Percentiles rank a stretch among this genome's conserved stretches.
Conservation (phyloP, 495 filamentous ascomycete species). For the Amphirosellinia nigrospora region DNA sequence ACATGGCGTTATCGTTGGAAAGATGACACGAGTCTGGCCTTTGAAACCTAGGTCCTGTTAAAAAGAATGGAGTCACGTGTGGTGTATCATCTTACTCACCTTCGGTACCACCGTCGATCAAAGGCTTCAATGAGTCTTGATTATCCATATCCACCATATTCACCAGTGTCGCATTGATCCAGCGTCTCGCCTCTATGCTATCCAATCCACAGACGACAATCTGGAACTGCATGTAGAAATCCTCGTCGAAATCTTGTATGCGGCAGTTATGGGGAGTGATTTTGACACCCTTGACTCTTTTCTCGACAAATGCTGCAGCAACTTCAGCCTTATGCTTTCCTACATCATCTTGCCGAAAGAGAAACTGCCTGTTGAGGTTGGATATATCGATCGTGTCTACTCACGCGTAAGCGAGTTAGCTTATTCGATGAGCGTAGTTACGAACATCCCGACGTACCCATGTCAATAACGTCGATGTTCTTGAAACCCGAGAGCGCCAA, state of each 20-base stretch:
- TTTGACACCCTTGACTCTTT: slow-evolving; percentile 82
- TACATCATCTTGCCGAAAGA: slow-evolving; percentile 92
- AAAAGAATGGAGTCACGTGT: background rate
- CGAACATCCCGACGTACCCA: slow-evolving; percentile 58
- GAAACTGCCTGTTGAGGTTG: slow-evolving; percentile 97
- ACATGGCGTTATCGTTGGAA: slow-evolving; percentile 90
- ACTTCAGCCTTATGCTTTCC: slow-evolving; percentile 94
- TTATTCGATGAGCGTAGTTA: slow-evolving; percentile 28
- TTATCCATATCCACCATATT: slow-evolving; percentile 79
- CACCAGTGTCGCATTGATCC: slow-evolving; percentile 96
- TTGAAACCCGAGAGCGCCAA: slow-evolving; percentile 94
- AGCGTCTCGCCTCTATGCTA: slow-evolving; percentile 93
- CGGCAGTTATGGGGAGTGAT: slow-evolving; percentile 93
- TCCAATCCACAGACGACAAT: slow-evolving; percentile 95
- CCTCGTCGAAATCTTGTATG: slow-evolving; percentile 96
- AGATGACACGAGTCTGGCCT: slow-evolving; percentile 90
- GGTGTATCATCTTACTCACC: slow-evolving; percentile 50
- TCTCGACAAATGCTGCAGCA: slow-evolving; percentile 89
- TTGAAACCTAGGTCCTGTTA: slow-evolving; percentile 75
- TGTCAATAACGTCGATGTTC: slow-evolving; percentile 98
- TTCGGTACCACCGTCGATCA: slow-evolving; percentile 97
- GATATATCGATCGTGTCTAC: slow-evolving; percentile 96
- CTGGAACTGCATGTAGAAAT: slow-evolving; percentile 98
- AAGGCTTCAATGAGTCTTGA: slow-evolving; percentile 81
- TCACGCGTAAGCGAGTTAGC: slow-evolving; percentile 32